These are phyloP conservation scores for Fagopyrum esculentum DNA, from an alignment of 148 eudicot genomes.

Conservation along the genomic window DNA sequence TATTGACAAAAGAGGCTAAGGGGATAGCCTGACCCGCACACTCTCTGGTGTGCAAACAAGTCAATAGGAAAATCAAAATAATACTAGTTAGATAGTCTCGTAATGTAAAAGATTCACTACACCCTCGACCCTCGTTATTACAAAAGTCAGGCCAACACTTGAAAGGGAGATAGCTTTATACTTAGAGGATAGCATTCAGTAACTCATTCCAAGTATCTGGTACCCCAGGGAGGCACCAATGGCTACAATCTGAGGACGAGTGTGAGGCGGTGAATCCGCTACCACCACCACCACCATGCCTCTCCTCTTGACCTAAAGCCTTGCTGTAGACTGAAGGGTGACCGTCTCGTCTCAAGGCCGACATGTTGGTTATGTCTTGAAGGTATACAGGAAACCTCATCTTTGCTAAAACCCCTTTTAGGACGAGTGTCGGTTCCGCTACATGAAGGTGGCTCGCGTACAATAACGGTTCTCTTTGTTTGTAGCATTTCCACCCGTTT, in stretches of 20 bases:
- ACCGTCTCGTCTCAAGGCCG: slow-evolving; percentile 66
- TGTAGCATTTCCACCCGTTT: slow-evolving; percentile 80
- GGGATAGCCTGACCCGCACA: too few species aligned
- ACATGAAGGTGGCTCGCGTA: slow-evolving; percentile 46
- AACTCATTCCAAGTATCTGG: slow-evolving; percentile 85
- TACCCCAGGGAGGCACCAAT: slow-evolving; percentile 93
- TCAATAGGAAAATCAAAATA: too few species aligned
- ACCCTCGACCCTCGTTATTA: too few species aligned
- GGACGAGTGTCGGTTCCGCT: slow-evolving; percentile 41
- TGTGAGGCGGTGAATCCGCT: neutral
- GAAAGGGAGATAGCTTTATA: neutral
- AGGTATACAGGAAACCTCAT: slow-evolving; percentile 69
- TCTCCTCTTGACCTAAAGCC: slow-evolving; percentile 24
- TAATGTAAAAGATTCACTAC: too few species aligned
- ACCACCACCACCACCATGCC: slow-evolving; percentile 7
- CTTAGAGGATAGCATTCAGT: slow-evolving; percentile 44
- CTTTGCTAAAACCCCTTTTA: slow-evolving; percentile 40
- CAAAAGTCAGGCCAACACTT: too few species aligned
- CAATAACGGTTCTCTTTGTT: slow-evolving; percentile 54
- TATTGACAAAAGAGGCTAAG: too few species aligned
- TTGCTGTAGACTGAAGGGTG: slow-evolving; percentile 72
- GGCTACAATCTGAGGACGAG: slow-evolving; percentile 63
- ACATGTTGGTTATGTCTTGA: slow-evolving; percentile 60
- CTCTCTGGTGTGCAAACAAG: too few species aligned
- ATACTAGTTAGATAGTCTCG: too few species aligned